Evolutionary conservation across 129 eudicot species (phyloP), one percentile per base, ranked within the genome.

Genomic region (Artemisia tridentata): DNA sequence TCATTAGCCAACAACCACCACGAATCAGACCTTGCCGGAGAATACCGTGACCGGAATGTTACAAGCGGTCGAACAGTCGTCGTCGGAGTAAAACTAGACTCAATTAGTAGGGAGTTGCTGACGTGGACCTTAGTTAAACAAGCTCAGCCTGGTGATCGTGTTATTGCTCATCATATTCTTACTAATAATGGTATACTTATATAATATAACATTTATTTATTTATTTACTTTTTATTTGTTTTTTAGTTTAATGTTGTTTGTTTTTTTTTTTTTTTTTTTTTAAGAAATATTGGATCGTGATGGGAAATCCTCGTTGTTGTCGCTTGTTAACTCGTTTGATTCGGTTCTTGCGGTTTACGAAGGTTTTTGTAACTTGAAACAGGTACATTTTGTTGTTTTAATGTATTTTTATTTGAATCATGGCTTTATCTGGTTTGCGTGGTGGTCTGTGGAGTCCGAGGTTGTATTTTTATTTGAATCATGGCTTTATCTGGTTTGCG

Each of bases 281-380:
- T 72, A 51, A 71, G 81, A 81, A 81, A 79, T 79, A 45, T 59
- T 78, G 77, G 85, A 78, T 76, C 78, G 48, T 38, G 80, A 75
- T 6, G 76, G 78, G 4, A 81, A 81, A 43, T 71, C 78, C 20
- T 71, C 80, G 41, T 71, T 81, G 65, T 38, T 76, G 5, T 87
- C 96, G 13, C 87, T 93, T 75, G 96, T 93, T 14, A 86, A 82
- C 29, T 85, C 86, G 23, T 90, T 93, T 41, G 99, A 93, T 55
- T 84, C 99, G 16, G 80, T 93, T 69, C 91, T 93, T 25, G 95
- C 91, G 41, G 97, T 86, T 8, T 93, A 90, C 52, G 96, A 93
- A 85, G 99, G 99, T 50, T 93, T 93, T 79, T 93, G 99, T 73
- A 93, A 90, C 72, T 82, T 93, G 15, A 93, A 86, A 73, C 97